Evolutionary conservation across 1,284 basidiomycete species (phyloP).

Genomic region (Malassezia equina): DNA sequence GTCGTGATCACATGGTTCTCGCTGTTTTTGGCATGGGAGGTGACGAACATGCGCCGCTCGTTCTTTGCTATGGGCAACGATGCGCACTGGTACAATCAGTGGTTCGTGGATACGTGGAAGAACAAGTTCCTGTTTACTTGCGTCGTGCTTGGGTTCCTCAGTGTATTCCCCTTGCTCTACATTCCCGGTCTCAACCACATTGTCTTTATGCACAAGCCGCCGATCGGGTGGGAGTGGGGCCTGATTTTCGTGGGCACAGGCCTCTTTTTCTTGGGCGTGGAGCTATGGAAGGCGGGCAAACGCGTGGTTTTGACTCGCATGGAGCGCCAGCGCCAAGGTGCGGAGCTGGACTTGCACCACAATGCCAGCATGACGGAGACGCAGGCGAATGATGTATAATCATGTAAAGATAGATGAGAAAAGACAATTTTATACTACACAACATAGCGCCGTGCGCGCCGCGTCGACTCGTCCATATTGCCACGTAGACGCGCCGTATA

Average conservation of each 20-base stretch:
- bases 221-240: conserved; percentile 46
- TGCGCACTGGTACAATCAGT: conserved; percentile 31
- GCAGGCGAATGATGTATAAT: not conserved
- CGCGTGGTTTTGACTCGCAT: conserved; percentile 20
- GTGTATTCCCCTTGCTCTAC: conserved; percentile 54
- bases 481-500: conserved; percentile 17
- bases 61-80: conserved; percentile 44
- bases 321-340: not conserved
- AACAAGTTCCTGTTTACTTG: conserved; percentile 43
- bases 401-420: not conserved
- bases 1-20: conserved; percentile 43
- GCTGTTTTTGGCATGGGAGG: conserved; percentile 48
- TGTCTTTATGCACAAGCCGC: conserved; percentile 44
- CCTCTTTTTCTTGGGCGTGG: conserved; percentile 38
- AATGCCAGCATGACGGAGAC: not conserved
- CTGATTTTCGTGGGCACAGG: conserved; percentile 39
- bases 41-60: conserved; percentile 41
- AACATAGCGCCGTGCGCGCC: conserved; percentile 2
- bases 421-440: not conserved
- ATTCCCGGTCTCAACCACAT: conserved; percentile 49
- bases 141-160: conserved; percentile 50
- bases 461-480: conserved; percentile 3
- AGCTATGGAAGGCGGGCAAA: conserved; percentile 42
- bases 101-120: conserved; percentile 34
- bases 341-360: not conserved